These are phyloP conservation scores for Micractinium conductrix DNA, from an alignment of 139 green algal genomes.

Conservation along the genomic window DNA sequence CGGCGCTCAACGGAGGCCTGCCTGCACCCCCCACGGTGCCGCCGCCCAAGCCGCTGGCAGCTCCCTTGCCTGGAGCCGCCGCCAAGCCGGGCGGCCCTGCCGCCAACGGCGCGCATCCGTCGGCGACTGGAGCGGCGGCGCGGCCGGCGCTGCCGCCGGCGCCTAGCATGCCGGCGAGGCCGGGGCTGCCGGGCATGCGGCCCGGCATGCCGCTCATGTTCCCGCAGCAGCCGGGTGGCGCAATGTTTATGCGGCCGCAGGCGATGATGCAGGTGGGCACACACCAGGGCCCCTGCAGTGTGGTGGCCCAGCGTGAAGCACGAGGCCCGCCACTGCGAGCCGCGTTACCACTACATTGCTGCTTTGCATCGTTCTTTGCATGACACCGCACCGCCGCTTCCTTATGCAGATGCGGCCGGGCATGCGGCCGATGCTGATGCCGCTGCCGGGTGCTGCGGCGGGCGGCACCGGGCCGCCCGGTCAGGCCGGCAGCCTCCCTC, in stretches of 20 bases:
- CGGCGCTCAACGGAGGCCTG: background rate
- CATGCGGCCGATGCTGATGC: conserved; percentile 14
- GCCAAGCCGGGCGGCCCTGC: background rate
- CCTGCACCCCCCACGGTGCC: background rate
- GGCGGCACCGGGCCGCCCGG: background rate
- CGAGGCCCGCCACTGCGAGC: too few relatives aligned
- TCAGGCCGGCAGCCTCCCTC: background rate
- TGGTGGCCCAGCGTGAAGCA: too few relatives aligned
- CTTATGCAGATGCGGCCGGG: conserved; percentile 3
- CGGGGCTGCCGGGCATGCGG: background rate
- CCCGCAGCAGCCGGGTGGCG: conserved; percentile 4
- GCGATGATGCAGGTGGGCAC: background rate
- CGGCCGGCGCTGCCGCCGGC: background rate
- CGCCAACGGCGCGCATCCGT: background rate
- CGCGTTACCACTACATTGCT: too few relatives aligned
- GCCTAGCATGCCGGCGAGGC: background rate
- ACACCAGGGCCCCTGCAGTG: too few relatives aligned
- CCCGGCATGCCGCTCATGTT: background rate
- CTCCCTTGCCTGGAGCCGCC: background rate
- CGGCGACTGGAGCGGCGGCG: background rate
- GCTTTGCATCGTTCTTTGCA: too few relatives aligned
- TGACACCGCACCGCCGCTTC: too few relatives aligned
- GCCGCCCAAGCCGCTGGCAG: background rate
- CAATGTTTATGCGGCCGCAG: conserved; percentile 24
- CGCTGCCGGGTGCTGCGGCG: conserved; percentile 2